Conservation (phyloP, 192 early-diverging fungal genomes). For the Rhizophagus clarus region DNA sequence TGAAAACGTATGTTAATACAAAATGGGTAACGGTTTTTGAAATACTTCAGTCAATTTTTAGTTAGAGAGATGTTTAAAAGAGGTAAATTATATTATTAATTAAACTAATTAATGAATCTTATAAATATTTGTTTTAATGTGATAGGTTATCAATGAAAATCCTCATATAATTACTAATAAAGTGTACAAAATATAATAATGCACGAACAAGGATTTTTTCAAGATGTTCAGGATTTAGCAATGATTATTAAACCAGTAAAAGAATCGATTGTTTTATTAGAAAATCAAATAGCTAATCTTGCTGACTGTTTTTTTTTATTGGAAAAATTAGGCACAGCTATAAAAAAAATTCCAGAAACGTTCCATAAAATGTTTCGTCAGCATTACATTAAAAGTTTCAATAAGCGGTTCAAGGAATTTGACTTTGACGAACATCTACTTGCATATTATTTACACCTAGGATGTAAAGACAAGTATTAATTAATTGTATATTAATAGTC, state of each 20-base stretch:
- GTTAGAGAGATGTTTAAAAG: neutral
- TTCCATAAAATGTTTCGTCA: neutral
- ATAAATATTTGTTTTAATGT: too few relatives aligned
- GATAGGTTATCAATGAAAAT: neutral
- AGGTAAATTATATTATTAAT: neutral
- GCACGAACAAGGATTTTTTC: neutral
- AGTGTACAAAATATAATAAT: neutral
- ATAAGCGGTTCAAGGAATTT: neutral
- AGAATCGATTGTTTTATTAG: neutral
- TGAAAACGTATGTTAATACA: neutral
- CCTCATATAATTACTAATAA: neutral
- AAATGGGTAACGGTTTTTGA: neutral
- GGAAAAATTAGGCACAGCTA: neutral
- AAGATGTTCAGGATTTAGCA: neutral
- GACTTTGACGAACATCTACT: conserved; percentile 17
- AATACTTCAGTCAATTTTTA: neutral
- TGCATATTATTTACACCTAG: conserved; percentile 2
- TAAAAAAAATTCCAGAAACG: neutral
- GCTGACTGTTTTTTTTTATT: neutral
- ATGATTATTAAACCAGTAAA: neutral
- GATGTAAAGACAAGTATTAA: neutral
- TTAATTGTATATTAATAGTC: neutral
- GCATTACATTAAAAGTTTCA: neutral
- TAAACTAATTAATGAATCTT: too few relatives aligned
- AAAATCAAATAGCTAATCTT: neutral